Conservation (phyloP, 2,329 filamentous ascomycete genomes). For the Monascus ruber region DNA sequence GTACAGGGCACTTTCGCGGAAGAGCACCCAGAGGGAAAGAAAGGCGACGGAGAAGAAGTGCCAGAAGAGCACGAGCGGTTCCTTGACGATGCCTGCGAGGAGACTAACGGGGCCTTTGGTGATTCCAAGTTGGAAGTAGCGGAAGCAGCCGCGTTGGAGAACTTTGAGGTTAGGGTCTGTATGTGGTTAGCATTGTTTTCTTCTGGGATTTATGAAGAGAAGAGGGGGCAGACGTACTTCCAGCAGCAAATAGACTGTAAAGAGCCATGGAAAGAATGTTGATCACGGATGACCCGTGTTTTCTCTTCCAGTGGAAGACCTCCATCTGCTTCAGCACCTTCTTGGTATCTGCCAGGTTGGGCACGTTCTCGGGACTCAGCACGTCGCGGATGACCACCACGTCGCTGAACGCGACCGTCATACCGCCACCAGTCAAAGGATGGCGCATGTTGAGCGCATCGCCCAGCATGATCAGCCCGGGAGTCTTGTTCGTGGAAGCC, state of each 20-base stretch:
- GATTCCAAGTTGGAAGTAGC: constrained; percentile 70
- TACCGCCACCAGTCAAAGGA: constrained; percentile 88
- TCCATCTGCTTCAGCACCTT: constrained; percentile 59
- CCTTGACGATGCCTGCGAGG: constrained; percentile 67
- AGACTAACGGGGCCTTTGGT: constrained; percentile 71
- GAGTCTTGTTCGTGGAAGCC: constrained; percentile 57
- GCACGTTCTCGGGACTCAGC: constrained; percentile 57
- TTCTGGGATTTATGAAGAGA: background rate
- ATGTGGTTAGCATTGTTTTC: constrained; percentile 3
- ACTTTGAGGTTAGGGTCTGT: constrained; percentile 58
- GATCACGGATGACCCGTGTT: constrained; percentile 72
- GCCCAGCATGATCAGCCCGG: constrained; percentile 70
- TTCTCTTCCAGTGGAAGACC: constrained; percentile 77
- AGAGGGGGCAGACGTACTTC: constrained; percentile 35
- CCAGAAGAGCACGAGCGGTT: constrained; percentile 66
- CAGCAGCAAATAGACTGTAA: constrained; percentile 80
- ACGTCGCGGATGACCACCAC: constrained; percentile 66
- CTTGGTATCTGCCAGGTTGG: constrained; percentile 55
- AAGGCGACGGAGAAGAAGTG: constrained; percentile 95
- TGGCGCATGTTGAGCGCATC: constrained; percentile 99
- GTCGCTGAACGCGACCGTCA: constrained; percentile 96
- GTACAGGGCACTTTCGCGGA: constrained; percentile 39
- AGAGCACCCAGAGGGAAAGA: constrained; percentile 65
- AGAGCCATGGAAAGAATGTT: constrained; percentile 96
- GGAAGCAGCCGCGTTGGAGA: constrained; percentile 82